These are phyloP conservation scores for Carex littledalei DNA, from an alignment of 176 grass and related monocot species.

Conservation along the genomic window DNA sequence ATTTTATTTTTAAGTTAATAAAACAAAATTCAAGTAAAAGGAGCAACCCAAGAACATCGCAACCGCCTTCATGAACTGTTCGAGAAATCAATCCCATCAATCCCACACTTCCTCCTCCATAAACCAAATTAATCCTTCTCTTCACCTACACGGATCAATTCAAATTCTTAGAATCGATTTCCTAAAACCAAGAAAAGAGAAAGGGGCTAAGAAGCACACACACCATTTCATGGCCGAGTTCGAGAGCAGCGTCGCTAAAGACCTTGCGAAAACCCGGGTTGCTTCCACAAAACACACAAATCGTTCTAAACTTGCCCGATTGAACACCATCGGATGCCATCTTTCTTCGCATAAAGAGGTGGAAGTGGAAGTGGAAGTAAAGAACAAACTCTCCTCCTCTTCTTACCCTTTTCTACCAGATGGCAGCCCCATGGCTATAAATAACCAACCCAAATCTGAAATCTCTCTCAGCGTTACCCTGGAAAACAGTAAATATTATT, in stretches of 20 bases:
- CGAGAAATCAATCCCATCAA: constrained; percentile 93
- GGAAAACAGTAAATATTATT: constrained; percentile 18
- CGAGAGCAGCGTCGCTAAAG: constrained; percentile 78
- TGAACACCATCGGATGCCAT: constrained; percentile 33
- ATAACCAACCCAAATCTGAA: neutral
- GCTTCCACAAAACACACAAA: constrained; percentile 99
- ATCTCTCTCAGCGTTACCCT: neutral
- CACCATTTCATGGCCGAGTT: constrained; percentile 86
- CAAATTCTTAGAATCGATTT: neutral
- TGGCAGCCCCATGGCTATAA: constrained; percentile 13
- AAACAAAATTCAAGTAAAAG: neutral
- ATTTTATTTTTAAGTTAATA: constrained; percentile 21
- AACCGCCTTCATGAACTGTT: constrained; percentile 76
- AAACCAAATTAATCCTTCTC: constrained; percentile 76
- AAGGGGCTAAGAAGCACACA: neutral
- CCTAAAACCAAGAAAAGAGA: neutral
- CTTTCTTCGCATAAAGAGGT: constrained; percentile 7
- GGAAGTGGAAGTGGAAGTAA: neutral
- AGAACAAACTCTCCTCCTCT: neutral
- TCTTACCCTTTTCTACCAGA: neutral
- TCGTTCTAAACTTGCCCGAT: constrained; percentile 54
- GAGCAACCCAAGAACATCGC: constrained; percentile 67
- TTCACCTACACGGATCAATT: constrained; percentile 39
- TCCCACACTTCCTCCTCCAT: constrained; percentile 92
- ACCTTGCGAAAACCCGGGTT: constrained; percentile 71